Evolutionary conservation across 116 monocot species (phyloP).

Genomic region (Thalassia testudinum): DNA sequence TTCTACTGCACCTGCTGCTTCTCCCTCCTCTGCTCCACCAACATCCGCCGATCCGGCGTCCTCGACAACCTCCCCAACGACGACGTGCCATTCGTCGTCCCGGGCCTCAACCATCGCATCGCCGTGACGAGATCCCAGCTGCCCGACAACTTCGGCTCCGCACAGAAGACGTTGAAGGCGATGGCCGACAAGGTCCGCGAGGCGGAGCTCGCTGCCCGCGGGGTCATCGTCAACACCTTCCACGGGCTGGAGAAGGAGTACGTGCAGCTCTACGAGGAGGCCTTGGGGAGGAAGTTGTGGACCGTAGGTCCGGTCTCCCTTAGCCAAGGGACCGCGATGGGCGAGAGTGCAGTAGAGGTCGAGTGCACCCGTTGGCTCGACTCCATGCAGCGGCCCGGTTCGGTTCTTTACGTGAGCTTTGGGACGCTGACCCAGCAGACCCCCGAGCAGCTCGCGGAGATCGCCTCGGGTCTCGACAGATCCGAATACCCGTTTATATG

Average conservation of each 20-base stretch:
- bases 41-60: neutral
- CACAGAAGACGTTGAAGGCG: neutral
- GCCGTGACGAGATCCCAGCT: slow-evolving; percentile 9
- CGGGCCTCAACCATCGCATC: slow-evolving; percentile 13
- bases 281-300: slow-evolving; percentile 16
- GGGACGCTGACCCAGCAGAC: neutral
- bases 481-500: neutral
- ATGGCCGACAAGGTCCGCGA: no score
- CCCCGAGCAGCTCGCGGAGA: neutral
- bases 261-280: slow-evolving; percentile 11
- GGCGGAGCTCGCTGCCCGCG: slow-evolving; percentile 10
- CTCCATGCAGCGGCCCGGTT: slow-evolving; percentile 4
- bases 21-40: neutral
- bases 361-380: slow-evolving; percentile 8
- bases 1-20: slow-evolving; percentile 12
- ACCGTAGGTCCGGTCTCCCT: slow-evolving; percentile 27
- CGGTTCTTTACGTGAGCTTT: slow-evolving; percentile 7
- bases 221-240: slow-evolving; percentile 32
- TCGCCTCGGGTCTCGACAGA: slow-evolving; percentile 1
- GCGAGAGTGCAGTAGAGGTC: neutral
- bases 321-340: neutral
- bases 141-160: neutral
- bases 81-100: neutral
- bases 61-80: neutral
- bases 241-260: slow-evolving; percentile 22